Evolutionary conservation across 768 basidiomycete genomes (phyloP).

Genomic region (Pleurotus tuoliensis): DNA sequence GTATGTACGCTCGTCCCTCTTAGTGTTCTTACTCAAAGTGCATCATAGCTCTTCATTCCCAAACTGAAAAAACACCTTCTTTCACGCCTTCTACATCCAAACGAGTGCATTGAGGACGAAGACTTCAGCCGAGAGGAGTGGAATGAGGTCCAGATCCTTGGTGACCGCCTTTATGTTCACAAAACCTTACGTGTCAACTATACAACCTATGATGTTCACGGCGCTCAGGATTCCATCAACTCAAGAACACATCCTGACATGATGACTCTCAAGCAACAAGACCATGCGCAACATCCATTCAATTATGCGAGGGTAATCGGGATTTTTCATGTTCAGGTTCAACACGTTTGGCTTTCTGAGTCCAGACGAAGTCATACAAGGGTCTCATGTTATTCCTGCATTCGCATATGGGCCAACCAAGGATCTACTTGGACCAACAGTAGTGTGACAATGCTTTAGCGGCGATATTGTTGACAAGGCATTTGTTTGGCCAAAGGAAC

Average conservation of each 20-base stretch:
- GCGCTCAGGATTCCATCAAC: constrained; percentile 30
- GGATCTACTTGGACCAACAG: too few species aligned
- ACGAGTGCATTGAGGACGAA: constrained; percentile 11
- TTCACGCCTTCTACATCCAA: background rate
- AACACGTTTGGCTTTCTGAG: constrained; percentile 19
- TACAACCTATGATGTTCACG: constrained; percentile 24
- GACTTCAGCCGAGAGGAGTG: constrained; percentile 8
- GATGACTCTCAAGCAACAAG: constrained; percentile 10
- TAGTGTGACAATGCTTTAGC: too few species aligned
- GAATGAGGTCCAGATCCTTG: constrained; percentile 8
- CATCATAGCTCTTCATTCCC: constrained; percentile 16
- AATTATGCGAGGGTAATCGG: constrained; percentile 18
- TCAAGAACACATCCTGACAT: constrained; percentile 22
- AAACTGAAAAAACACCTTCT: constrained; percentile 18
- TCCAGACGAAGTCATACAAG: constrained; percentile 16
- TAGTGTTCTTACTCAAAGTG: too few species aligned
- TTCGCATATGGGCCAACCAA: background rate
- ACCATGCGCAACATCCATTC: constrained; percentile 12
- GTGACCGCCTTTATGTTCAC: constrained; percentile 21
- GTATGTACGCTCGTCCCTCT: too few species aligned
- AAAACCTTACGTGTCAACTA: constrained; percentile 23
- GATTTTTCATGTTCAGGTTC: constrained; percentile 18
- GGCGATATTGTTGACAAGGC: too few species aligned
- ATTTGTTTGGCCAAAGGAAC: too few species aligned
- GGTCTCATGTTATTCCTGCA: constrained; percentile 14